These are phyloP conservation scores for Emiliania huxleyi DNA, from an alignment of 78 protist genomes.

Conservation along the genomic window DNA sequence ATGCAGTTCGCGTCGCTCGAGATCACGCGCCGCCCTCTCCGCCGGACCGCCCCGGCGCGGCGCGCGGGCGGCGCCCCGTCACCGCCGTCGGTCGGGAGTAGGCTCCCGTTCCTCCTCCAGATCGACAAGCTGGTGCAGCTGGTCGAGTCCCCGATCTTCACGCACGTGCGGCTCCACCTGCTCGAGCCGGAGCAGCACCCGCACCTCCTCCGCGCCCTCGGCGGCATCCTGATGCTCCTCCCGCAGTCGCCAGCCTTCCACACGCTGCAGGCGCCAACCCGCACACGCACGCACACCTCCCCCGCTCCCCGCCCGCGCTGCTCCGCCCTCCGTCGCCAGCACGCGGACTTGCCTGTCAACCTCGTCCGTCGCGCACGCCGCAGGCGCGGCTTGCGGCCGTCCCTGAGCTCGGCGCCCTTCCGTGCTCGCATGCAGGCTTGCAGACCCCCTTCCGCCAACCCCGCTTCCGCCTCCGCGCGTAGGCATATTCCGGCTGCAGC, in stretches of 20 bases:
- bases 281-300: too few species aligned
- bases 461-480: too few species aligned
- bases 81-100: slow-evolving; percentile 74
- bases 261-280: not conserved
- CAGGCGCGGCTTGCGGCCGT: not conserved
- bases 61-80: too few species aligned
- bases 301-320: not conserved
- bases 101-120: slow-evolving; percentile 83
- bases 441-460: too few species aligned
- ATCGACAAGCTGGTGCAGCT: slow-evolving; percentile 7
- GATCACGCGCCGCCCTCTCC: too few species aligned
- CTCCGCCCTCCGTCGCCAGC: not conserved
- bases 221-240: slow-evolving; percentile 94
- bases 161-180: slow-evolving; percentile 65
- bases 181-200: slow-evolving; percentile 75
- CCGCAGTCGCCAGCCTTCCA: slow-evolving; percentile 89
- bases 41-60: too few species aligned
- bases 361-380: not conserved
- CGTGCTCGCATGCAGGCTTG: too few species aligned
- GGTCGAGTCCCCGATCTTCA: not conserved
- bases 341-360: not conserved
- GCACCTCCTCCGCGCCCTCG: slow-evolving; percentile 75
- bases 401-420: not conserved
- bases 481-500: too few species aligned
- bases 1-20: slow-evolving; percentile 64